These are phyloP conservation scores for Chrysanthemum makinoi DNA, from an alignment of 129 eudicot species.

Conservation along the genomic window DNA sequence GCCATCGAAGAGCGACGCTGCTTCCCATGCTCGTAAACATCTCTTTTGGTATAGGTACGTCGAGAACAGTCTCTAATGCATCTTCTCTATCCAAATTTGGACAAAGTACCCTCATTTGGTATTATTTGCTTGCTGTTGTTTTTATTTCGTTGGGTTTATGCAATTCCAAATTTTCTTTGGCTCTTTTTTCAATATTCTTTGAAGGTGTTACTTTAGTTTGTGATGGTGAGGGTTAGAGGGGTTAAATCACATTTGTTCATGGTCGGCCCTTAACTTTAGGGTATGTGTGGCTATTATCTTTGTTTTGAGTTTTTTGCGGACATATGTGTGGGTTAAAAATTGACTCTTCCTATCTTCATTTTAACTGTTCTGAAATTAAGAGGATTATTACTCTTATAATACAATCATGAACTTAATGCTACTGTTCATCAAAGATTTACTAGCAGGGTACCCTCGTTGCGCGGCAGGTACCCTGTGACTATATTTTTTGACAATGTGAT, in stretches of 20 bases:
- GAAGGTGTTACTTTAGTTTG: constrained; percentile 21
- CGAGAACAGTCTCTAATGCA: constrained; percentile 70
- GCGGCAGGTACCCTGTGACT: too few species aligned
- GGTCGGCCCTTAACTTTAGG: constrained; percentile 49
- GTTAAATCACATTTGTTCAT: constrained; percentile 20
- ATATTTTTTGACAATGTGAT: too few species aligned
- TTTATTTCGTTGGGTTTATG: neutral
- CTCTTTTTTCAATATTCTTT: constrained; percentile 5
- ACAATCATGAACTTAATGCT: too few species aligned
- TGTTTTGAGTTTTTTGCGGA: constrained; percentile 16
- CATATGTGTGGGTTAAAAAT: constrained; percentile 8
- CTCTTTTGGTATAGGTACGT: constrained; percentile 86
- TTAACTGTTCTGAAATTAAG: too few species aligned
- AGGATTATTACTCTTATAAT: too few species aligned
- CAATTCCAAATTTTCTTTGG: neutral
- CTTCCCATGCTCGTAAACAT: constrained; percentile 73
- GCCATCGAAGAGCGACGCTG: constrained; percentile 69
- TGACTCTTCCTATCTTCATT: neutral
- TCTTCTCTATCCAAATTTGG: constrained; percentile 82
- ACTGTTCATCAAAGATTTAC: too few species aligned
- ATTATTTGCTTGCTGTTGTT: neutral
- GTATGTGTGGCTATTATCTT: constrained; percentile 41
- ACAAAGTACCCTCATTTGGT: constrained; percentile 67
- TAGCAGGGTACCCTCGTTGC: too few species aligned
- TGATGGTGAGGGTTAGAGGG: constrained; percentile 4